phyloP scores from a whole-genome alignment of 148 eudicot species.

The Diospyros kaki region DNA sequence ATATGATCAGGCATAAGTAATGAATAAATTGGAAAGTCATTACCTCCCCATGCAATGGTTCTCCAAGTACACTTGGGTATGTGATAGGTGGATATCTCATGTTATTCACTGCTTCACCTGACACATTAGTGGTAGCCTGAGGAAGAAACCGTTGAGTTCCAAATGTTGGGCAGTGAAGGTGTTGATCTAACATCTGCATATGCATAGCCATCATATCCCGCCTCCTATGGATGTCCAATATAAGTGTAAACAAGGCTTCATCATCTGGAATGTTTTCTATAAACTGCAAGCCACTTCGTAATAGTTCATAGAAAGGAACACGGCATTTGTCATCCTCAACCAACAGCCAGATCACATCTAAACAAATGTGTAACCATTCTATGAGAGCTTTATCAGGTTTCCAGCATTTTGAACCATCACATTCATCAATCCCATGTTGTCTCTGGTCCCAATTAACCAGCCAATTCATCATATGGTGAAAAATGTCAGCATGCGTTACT shows the following conservation, averaged over 20 bases:
- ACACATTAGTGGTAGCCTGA: conserved; percentile 57
- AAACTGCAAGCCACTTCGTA: conserved; percentile 85
- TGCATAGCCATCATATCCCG: conserved; percentile 97
- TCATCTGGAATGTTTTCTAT: conserved; percentile 93
- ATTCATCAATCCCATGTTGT: conserved; percentile 55
- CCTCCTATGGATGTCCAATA: conserved; percentile 89
- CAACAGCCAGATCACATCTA: conserved; percentile 89
- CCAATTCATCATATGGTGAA: conserved; percentile 81
- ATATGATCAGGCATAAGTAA: not conserved
- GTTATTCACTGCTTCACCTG: conserved; percentile 62
- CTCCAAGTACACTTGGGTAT: conserved; percentile 98
- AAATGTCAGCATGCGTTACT: conserved; percentile 72
- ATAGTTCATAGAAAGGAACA: conserved; percentile 88
- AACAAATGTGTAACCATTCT: conserved; percentile 87
- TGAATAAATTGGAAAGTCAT: conserved; percentile 6
- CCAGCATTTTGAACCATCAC: conserved; percentile 52
- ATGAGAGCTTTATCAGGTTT: conserved; percentile 63
- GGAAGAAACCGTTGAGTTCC: conserved; percentile 82
- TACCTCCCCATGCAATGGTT: conserved; percentile 99
- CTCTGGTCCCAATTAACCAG: conserved; percentile 88
- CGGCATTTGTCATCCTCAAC: conserved; percentile 89
- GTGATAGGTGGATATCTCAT: conserved; percentile 90
- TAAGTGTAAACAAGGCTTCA: conserved; percentile 84
- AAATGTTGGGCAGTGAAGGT: conserved; percentile 95
- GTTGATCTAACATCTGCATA: conserved; percentile 99